These are phyloP conservation scores for Lactifluus volemus DNA, from an alignment of 768 basidiomycete genomes.

Conservation along the genomic window DNA sequence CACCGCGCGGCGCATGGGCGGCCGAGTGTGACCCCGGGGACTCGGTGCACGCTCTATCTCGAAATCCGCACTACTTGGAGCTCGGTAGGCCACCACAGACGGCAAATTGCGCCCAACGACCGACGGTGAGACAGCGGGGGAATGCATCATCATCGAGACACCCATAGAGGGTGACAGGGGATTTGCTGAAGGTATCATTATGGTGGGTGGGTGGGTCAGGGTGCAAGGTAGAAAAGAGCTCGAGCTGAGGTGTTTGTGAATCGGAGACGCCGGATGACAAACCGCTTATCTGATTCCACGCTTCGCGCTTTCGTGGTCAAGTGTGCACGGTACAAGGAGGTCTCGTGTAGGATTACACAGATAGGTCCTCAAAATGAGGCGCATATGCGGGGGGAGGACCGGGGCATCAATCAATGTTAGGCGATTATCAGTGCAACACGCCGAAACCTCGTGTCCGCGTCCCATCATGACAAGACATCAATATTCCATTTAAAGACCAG, in stretches of 20 bases:
- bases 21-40: conserved; percentile 18
- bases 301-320: background rate
- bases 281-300: conserved; percentile 12
- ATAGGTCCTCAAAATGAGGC: background rate
- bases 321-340: background rate
- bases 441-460: conserved; percentile 11
- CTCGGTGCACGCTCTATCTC: conserved; percentile 45
- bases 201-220: background rate
- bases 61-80: conserved; percentile 42
- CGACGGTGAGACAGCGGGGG: conserved; percentile 18
- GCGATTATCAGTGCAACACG: conserved; percentile 12
- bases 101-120: conserved; percentile 7
- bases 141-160: conserved; percentile 12
- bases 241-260: background rate
- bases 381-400: background rate
- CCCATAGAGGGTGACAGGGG: background rate
- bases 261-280: conserved; percentile 7
- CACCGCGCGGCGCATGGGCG: conserved; percentile 23
- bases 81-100: conserved; percentile 31
- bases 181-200: conserved; percentile 17
- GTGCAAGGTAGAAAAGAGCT: conserved; percentile 7
- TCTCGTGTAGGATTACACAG: background rate
- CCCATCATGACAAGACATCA: background rate
- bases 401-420: background rate
- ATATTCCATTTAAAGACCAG: background rate